Conservation (phyloP, 176 grass and related monocot species). For the Triticum aestivum region DNA sequence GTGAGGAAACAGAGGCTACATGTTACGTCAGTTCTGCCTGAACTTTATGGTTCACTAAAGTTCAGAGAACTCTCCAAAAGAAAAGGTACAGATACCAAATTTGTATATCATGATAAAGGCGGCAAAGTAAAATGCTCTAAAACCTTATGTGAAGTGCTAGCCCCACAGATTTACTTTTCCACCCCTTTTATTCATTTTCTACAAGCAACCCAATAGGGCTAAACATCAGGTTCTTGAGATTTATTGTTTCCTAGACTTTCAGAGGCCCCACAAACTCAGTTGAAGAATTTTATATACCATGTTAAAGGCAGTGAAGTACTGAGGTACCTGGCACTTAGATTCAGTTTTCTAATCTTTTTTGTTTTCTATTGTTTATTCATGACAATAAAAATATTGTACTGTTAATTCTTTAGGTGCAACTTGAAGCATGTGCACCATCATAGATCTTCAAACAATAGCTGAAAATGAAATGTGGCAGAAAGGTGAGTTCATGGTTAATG, state of each 20-base stretch:
- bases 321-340: no score
- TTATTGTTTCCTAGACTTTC: not conserved
- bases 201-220: not conserved
- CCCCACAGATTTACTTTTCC: no score
- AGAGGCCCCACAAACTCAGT: no score
- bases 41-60: not conserved
- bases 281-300: no score
- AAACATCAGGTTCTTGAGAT: not conserved
- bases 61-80: slow-evolving; percentile 7
- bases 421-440: no score
- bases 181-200: no score
- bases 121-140: not conserved
- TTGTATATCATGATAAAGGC: not conserved
- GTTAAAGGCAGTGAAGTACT: no score
- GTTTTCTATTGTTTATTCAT: not conserved
- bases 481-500: not conserved
- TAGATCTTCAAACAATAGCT: no score
- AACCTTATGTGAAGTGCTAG: no score
- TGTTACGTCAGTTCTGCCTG: not conserved
- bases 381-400: not conserved
- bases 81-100: not conserved
- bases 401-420: no score
- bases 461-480: not conserved
- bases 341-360: no score
- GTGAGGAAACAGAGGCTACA: not conserved